Evolutionary conservation across 176 grass and related monocot genomes (phyloP).

Genomic region (Melocanna baccifera): DNA sequence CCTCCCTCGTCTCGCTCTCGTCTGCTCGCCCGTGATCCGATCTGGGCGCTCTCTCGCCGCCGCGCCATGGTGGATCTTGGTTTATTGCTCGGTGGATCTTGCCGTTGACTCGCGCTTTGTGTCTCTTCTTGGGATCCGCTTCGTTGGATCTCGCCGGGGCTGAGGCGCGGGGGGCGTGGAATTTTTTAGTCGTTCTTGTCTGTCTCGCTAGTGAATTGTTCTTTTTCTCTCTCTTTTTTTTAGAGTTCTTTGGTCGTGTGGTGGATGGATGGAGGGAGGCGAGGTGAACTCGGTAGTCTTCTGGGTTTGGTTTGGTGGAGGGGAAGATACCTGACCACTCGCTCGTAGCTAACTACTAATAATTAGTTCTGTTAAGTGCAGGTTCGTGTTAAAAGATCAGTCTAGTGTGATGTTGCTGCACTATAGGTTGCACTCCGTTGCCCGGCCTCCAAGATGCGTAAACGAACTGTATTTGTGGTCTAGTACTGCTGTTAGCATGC

Average conservation of each 20-base stretch:
- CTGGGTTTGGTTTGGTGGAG: neutral
- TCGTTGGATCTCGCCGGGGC: neutral
- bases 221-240: no score
- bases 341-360: neutral
- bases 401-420: neutral
- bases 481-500: neutral
- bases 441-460: neutral
- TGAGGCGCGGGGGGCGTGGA: neutral
- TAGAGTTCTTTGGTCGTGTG: neutral
- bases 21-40: slow-evolving; percentile 23
- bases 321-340: neutral
- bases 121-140: neutral
- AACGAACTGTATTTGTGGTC: neutral
- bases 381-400: neutral
- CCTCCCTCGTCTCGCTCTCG: neutral
- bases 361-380: neutral
- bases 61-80: slow-evolving; percentile 17
- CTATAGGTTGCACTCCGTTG: neutral
- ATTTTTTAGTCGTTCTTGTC: neutral
- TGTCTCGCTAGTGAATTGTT: neutral
- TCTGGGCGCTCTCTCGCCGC: slow-evolving; percentile 24
- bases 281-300: neutral
- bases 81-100: slow-evolving; percentile 11
- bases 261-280: neutral
- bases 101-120: slow-evolving; percentile 15